A percentile compares a stretch with the other conserved stretches of the same genome.
Conservation (phyloP, 345 rosid species). For the Clarkia xantiana region DNA sequence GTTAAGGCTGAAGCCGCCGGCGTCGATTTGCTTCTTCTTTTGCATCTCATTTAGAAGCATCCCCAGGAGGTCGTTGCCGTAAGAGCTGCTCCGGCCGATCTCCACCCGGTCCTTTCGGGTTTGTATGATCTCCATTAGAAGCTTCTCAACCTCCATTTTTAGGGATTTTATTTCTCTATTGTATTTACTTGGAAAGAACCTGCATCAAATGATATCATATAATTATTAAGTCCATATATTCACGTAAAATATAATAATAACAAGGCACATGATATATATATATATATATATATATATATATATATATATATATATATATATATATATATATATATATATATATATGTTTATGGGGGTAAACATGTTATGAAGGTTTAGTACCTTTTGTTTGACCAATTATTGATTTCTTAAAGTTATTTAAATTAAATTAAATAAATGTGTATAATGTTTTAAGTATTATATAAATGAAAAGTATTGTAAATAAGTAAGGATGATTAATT, state of each 20-base stretch:
- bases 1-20: constrained; percentile 26
- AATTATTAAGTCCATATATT: neutral
- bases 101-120: constrained; percentile 60
- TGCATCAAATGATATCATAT: constrained; percentile 5
- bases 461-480: too few species aligned
- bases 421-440: too few species aligned
- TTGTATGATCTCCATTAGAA: constrained; percentile 75
- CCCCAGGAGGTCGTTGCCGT: constrained; percentile 75
- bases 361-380: too few species aligned
- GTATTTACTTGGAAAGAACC: constrained; percentile 80
- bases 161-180: constrained; percentile 71
- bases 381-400: too few species aligned
- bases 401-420: too few species aligned
- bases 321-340: too few species aligned
- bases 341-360: too few species aligned
- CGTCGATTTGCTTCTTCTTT: constrained; percentile 15
- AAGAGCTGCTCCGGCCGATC: constrained; percentile 62
- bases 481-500: too few species aligned
- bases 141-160: constrained; percentile 66
- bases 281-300: neutral
- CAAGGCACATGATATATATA: neutral
- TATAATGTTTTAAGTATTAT: too few species aligned
- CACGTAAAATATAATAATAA: neutral
- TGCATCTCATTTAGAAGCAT: constrained; percentile 65
- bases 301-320: neutral